Percentiles rank a stretch among this genome's conserved stretches.
These are phyloP conservation scores for Ganoderma meredithae DNA, from an alignment of 1,284 basidiomycete genomes.

Conservation along the genomic window DNA sequence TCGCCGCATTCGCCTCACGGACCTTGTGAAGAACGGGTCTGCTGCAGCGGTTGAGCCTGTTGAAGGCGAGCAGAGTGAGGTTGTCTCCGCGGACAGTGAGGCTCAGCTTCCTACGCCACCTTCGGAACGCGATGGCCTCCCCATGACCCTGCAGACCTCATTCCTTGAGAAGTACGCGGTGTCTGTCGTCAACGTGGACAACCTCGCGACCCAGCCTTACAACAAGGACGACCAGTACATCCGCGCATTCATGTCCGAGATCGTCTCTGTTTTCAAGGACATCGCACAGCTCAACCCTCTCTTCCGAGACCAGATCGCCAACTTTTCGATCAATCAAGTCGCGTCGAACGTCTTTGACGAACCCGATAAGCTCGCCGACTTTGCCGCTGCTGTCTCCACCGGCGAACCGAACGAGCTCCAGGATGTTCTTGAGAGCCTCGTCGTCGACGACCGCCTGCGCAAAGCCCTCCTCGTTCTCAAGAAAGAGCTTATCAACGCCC, in stretches of 20 bases:
- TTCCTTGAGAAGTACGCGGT: constrained; percentile 92
- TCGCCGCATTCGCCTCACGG: constrained; percentile 90
- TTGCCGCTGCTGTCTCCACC: constrained; percentile 95
- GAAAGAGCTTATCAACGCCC: constrained; percentile 98
- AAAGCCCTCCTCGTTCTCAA: constrained; percentile 94
- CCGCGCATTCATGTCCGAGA: constrained; percentile 95
- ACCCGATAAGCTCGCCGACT: constrained; percentile 97
- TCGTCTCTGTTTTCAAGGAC: constrained; percentile 98
- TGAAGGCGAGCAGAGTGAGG: constrained; percentile 48
- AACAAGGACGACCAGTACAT: constrained; percentile 95
- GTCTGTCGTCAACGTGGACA: constrained; percentile 92
- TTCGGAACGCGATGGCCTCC: constrained; percentile 41
- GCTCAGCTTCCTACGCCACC: constrained; percentile 49
- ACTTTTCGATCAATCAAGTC: constrained; percentile 95
- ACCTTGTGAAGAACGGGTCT: constrained; percentile 74
- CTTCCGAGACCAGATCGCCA: constrained; percentile 98
- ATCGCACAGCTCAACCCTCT: constrained; percentile 97
- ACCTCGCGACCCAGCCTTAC: constrained; percentile 83
- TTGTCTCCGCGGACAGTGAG: constrained; percentile 32
- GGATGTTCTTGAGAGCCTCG: constrained; percentile 89
- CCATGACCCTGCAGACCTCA: constrained; percentile 71
- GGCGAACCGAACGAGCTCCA: constrained; percentile 94
- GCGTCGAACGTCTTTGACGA: constrained; percentile 99
- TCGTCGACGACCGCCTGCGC: constrained; percentile 89
- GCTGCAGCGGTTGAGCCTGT: constrained; percentile 58